Conservation (phyloP, 2,329 filamentous ascomycete genomes). For the Penicillium sp. region DNA sequence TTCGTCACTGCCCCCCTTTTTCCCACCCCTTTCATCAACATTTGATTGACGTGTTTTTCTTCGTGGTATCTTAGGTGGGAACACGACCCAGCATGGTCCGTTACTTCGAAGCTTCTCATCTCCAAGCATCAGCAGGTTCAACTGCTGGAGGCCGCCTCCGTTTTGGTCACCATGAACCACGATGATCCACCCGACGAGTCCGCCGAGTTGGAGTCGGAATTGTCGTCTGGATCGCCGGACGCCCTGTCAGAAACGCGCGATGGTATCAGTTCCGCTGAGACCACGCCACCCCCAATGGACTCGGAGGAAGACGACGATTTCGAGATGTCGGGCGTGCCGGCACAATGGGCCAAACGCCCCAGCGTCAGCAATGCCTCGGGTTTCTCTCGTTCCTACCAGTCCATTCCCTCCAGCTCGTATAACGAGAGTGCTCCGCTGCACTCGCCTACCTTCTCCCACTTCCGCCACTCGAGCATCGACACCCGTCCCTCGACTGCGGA, state of each 20-base stretch:
- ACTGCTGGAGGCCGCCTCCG: constrained; percentile 92
- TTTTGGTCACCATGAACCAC: constrained; percentile 84
- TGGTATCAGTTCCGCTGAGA: constrained; percentile 80
- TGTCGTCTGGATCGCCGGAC: constrained; percentile 76
- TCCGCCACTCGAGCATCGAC: constrained; percentile 72
- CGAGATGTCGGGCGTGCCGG: constrained; percentile 48
- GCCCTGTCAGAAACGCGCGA: constrained; percentile 75
- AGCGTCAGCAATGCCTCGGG: constrained; percentile 46
- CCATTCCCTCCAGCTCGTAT: constrained; percentile 57
- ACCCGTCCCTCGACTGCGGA: constrained; percentile 77
- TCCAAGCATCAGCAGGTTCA: constrained; percentile 99
- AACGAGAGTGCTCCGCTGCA: constrained; percentile 52
- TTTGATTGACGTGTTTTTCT: constrained; percentile 42
- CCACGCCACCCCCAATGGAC: constrained; percentile 79
- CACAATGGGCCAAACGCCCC: constrained; percentile 55
- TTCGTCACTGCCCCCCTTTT: constrained; percentile 25
- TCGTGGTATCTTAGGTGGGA: constrained; percentile 73
- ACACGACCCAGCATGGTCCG: constrained; percentile 96
- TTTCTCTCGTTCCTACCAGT: constrained; percentile 79
- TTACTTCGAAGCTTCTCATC: constrained; percentile 95
- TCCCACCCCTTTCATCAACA: constrained; percentile 25
- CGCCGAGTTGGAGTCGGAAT: constrained; percentile 70
- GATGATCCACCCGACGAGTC: constrained; percentile 62
- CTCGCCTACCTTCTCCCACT: constrained; percentile 52
- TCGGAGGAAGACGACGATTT: constrained; percentile 52